Conservation (phyloP, 2,329 filamentous ascomycete species). For the Monosporascus sp. region DNA sequence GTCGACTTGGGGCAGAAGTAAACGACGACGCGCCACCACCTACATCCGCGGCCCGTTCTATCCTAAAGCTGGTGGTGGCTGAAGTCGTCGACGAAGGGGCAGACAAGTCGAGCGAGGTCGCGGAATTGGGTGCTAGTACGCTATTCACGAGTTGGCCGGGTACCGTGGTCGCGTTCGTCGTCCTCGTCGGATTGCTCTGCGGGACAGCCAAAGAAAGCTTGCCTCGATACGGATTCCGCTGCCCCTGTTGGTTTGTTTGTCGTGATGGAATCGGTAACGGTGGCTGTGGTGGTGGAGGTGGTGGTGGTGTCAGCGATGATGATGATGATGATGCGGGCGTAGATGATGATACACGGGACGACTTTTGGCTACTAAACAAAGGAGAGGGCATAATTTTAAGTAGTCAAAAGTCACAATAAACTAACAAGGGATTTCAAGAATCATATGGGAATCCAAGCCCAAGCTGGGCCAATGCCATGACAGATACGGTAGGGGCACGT, state of each 20-base stretch:
- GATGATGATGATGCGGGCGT: conserved; percentile 13
- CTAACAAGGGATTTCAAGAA: not conserved
- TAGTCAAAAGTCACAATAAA: not conserved
- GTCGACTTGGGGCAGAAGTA: conserved; percentile 16
- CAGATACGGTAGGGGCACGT: not conserved
- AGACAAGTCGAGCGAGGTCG: conserved; percentile 18
- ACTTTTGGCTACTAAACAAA: conserved; percentile 14
- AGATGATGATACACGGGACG: not conserved
- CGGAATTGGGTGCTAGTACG: conserved; percentile 15
- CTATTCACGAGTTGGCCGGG: conserved; percentile 13
- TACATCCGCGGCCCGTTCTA: conserved; percentile 24
- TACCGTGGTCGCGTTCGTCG: not conserved
- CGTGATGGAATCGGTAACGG: not conserved
- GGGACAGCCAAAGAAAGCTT: not conserved
- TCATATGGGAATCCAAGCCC: not conserved
- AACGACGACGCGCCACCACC: conserved; percentile 15
- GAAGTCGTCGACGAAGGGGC: conserved; percentile 27
- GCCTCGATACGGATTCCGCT: not conserved
- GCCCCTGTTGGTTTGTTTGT: not conserved
- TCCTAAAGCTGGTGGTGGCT: conserved; percentile 28
- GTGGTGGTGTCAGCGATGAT: conserved; percentile 6
- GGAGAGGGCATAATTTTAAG: conserved; percentile 22
- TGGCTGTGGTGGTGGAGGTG: conserved; percentile 8
- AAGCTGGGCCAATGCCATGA: not conserved
- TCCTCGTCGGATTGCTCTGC: not conserved